These are phyloP conservation scores for Dispira simplex DNA, from an alignment of 192 early-diverging fungal genomes.

Conservation along the genomic window DNA sequence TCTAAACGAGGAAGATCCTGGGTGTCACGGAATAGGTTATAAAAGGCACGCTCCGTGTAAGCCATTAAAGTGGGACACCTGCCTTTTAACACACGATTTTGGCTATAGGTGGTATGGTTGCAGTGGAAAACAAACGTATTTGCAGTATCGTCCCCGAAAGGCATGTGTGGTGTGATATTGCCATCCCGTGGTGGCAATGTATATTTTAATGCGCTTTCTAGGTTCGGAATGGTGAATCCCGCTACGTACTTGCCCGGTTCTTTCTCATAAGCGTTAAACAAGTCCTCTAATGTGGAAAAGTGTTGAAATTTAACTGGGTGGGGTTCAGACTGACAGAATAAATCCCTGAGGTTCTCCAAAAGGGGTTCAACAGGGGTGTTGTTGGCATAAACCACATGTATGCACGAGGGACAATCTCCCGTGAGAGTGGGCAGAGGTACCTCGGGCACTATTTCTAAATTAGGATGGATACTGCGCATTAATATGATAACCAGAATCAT, in stretches of 20 bases:
- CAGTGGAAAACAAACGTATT: too few relatives aligned
- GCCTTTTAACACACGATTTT: too few relatives aligned
- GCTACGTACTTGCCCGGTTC: background rate
- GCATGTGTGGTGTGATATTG: too few relatives aligned
- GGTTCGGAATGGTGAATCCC: background rate
- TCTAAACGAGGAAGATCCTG: too few relatives aligned
- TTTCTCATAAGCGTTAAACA: background rate
- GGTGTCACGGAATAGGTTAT: too few relatives aligned
- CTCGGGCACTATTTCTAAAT: background rate
- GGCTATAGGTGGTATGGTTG: too few relatives aligned
- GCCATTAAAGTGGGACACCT: too few relatives aligned
- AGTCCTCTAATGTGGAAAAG: background rate
- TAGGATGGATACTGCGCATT: background rate
- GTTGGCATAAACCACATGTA: constrained; percentile 5
- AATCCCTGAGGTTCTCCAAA: background rate
- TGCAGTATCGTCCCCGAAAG: too few relatives aligned
- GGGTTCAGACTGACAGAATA: constrained; percentile 4
- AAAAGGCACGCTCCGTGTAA: too few relatives aligned
- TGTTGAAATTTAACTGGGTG: background rate
- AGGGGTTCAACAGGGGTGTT: background rate
- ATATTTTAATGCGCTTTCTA: background rate
- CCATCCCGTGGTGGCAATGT: too few relatives aligned
- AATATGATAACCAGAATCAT: background rate
- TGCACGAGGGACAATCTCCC: background rate
- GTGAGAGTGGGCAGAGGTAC: background rate